A percentile compares a stretch with the other conserved stretches of the same genome.
Evolutionary conservation across 305 asterid species (phyloP).

Genomic region (Andrographis paniculata): DNA sequence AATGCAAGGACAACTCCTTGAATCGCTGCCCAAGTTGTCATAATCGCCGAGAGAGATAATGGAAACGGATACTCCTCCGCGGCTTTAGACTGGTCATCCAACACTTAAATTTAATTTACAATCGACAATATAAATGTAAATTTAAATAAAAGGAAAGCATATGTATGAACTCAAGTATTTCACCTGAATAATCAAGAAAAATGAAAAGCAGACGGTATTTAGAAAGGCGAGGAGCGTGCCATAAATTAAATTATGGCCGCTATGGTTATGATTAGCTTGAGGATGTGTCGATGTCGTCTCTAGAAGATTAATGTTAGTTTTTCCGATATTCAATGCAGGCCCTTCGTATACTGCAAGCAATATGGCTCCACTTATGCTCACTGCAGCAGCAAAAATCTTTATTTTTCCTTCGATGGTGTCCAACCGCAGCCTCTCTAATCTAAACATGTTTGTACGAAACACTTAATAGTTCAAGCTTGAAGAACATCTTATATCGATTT

Average conservation of each 20-base stretch:
- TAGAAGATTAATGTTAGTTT: conserved; percentile 10
- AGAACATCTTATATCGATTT: too few species aligned
- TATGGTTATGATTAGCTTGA: too few species aligned
- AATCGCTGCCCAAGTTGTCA: conserved; percentile 41
- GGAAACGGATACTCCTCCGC: conserved; percentile 57
- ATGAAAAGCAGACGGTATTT: conserved; percentile 36
- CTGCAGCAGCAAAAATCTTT: conserved; percentile 52
- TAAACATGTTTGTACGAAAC: conserved; percentile 10
- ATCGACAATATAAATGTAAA: too few species aligned
- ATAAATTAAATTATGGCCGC: conserved; percentile 20
- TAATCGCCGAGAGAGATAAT: conserved; percentile 55
- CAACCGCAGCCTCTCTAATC: conserved; percentile 59
- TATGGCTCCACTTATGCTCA: conserved; percentile 69
- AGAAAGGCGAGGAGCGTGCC: conserved; percentile 43
- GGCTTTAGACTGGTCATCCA: conserved; percentile 55
- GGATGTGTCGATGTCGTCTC: too few species aligned
- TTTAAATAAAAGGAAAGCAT: too few species aligned
- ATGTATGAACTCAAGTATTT: background rate
- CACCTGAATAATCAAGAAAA: conserved; percentile 63
- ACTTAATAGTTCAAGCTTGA: too few species aligned
- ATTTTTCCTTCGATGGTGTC: conserved; percentile 52
- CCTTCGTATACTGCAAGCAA: conserved; percentile 69
- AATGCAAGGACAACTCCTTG: conserved; percentile 38
- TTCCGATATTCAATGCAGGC: conserved; percentile 26
- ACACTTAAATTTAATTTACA: too few species aligned